A percentile compares a stretch with the other conserved stretches of the same genome.
These are phyloP conservation scores for Agrocybe praecox DNA, from an alignment of 768 basidiomycete species.

Conservation along the genomic window DNA sequence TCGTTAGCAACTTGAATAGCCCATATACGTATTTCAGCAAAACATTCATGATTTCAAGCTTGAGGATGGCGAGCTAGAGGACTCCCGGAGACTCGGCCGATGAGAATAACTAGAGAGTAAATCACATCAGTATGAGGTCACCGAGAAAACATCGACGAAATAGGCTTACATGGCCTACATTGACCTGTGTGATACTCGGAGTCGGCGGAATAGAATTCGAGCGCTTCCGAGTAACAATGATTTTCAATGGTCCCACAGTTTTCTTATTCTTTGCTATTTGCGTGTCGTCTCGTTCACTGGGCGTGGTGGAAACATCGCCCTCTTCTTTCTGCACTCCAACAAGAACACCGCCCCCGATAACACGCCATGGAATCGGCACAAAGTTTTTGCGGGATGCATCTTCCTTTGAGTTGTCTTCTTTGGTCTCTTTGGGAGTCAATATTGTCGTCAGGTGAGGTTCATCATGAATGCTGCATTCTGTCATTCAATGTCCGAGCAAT, in stretches of 20 bases:
- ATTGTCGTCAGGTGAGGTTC: conserved; percentile 20
- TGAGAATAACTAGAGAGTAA: conserved; percentile 33
- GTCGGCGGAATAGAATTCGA: conserved; percentile 38
- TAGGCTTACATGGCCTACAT: conserved; percentile 32
- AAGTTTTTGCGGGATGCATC: conserved; percentile 39
- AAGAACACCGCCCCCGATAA: conserved; percentile 79
- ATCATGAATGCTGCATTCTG: conserved; percentile 47
- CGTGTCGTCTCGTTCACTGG: not conserved
- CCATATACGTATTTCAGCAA: conserved; percentile 1
- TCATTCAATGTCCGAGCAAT: not conserved
- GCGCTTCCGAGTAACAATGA: conserved; percentile 26
- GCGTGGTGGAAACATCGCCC: conserved; percentile 3
- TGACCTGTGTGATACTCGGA: conserved; percentile 28
- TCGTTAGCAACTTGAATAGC: conserved; percentile 22
- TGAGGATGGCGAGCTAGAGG: conserved; percentile 21
- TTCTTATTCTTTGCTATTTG: conserved; percentile 5
- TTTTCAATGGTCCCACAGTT: conserved; percentile 12
- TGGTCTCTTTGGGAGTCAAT: conserved; percentile 10
- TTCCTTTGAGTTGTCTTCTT: conserved; percentile 9
- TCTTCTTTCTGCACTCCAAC: conserved; percentile 42
- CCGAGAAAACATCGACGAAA: not conserved
- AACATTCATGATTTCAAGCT: not conserved
- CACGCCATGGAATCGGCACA: conserved; percentile 74
- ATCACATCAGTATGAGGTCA: not conserved
- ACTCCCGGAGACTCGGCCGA: conserved; percentile 41